These are phyloP conservation scores for Yamadazyma ubonensis DNA, from an alignment of 805 yeast species.

Conservation along the genomic window DNA sequence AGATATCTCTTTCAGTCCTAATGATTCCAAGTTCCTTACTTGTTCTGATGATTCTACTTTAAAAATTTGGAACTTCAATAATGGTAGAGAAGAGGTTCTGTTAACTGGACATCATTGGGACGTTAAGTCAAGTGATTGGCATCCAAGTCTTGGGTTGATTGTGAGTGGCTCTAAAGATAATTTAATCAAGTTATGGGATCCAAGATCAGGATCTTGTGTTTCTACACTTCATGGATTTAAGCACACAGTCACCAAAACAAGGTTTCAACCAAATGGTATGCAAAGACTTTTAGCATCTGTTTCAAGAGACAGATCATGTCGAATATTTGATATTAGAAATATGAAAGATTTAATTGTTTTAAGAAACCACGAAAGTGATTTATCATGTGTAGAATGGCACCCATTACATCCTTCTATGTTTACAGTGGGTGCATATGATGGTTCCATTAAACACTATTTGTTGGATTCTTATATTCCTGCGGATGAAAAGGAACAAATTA, in stretches of 20 bases:
- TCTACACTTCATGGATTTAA: constrained; percentile 88
- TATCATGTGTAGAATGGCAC: constrained; percentile 88
- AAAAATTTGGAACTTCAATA: constrained; percentile 93
- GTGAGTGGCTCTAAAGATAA: constrained; percentile 96
- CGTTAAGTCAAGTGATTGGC: constrained; percentile 97
- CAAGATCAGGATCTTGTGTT: constrained; percentile 71
- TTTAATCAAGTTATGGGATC: constrained; percentile 93
- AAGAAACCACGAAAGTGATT: constrained; percentile 79
- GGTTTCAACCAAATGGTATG: constrained; percentile 83
- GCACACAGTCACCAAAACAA: constrained; percentile 84
- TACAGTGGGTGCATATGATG: constrained; percentile 87
- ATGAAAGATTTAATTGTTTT: constrained; percentile 75
- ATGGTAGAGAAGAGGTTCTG: constrained; percentile 76
- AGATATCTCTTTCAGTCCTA: constrained; percentile 86
- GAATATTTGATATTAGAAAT: constrained; percentile 83
- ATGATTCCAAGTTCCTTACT: constrained; percentile 88
- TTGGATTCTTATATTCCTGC: constrained; percentile 51
- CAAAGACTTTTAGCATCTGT: constrained; percentile 74
- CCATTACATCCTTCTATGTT: constrained; percentile 79
- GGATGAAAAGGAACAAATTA: constrained; percentile 21
- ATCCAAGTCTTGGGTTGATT: constrained; percentile 77
- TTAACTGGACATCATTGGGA: constrained; percentile 98
- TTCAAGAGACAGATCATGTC: constrained; percentile 83
- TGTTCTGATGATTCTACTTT: constrained; percentile 89
- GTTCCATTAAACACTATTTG: constrained; percentile 75